Evolutionary conservation across 2,329 filamentous ascomycete genomes (phyloP).

Genomic region (Acarospora socialis): DNA sequence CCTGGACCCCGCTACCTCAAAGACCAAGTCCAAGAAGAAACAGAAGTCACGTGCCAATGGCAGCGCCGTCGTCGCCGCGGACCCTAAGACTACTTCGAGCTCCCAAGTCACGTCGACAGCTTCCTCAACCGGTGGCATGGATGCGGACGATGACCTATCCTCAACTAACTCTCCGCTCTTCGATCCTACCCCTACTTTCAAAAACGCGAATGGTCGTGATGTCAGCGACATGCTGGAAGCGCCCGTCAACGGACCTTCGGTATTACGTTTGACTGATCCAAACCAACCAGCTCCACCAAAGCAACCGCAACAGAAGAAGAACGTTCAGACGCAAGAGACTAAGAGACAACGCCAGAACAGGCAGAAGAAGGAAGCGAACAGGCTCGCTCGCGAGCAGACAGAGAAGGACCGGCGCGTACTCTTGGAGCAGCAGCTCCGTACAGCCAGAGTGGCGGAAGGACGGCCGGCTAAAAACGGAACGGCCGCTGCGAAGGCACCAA

Average conservation of each 20-base stretch:
- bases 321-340: constrained; percentile 46
- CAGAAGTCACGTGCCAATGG: constrained; percentile 43
- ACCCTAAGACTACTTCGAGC: constrained; percentile 12
- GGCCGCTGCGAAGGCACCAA: constrained; percentile 32
- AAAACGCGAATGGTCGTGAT: constrained; percentile 44
- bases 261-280: constrained; percentile 63
- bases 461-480: constrained; percentile 68
- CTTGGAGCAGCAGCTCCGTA: constrained; percentile 70
- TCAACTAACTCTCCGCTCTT: constrained; percentile 51
- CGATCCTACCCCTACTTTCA: constrained; percentile 23
- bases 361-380: constrained; percentile 72
- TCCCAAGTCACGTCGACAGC: constrained; percentile 37
- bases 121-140: constrained; percentile 58
- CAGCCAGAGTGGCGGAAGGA: constrained; percentile 68
- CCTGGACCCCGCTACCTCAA: too few species aligned
- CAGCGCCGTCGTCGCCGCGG: constrained; percentile 29
- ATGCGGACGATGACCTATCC: constrained; percentile 71
- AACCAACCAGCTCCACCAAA: constrained; percentile 37
- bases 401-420: constrained; percentile 64
- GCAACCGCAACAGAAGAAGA: constrained; percentile 48
- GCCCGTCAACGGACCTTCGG: constrained; percentile 49
- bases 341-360: constrained; percentile 95
- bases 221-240: constrained; percentile 88
- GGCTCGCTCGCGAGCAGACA: constrained; percentile 57
- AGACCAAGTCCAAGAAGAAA: too few species aligned